Conservation (phyloP, 495 filamentous ascomycete species). For the Aspergillus haitiensis region DNA sequence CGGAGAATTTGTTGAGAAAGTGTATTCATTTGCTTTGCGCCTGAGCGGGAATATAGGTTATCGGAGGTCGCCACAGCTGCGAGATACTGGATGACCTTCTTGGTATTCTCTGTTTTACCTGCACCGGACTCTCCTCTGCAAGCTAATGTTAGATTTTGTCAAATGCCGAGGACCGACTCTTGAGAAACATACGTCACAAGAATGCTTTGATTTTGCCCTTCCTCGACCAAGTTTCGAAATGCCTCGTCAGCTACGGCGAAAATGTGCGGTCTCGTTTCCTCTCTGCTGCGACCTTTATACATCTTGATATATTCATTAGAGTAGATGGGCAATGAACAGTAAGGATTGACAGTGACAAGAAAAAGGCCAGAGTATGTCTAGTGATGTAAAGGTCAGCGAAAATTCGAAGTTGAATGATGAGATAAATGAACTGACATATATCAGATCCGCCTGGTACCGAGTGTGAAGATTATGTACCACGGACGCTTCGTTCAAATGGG, state of each 20-base stretch:
- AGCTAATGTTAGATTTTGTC: constrained; percentile 10
- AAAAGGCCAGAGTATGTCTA: constrained; percentile 97
- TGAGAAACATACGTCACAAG: constrained; percentile 70
- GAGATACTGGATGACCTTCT: constrained; percentile 99
- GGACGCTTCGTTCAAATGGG: constrained; percentile 94
- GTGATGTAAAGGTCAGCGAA: constrained; percentile 12
- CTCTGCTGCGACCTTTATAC: constrained; percentile 86
- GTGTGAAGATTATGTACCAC: constrained; percentile 96
- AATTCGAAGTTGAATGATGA: not conserved
- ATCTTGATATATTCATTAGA: constrained; percentile 94
- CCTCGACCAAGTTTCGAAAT: constrained; percentile 91
- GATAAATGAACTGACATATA: constrained; percentile 64
- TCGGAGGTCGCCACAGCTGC: constrained; percentile 90
- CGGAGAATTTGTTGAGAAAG: constrained; percentile 96
- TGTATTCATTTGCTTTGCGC: constrained; percentile 69
- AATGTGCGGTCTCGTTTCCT: constrained; percentile 96
- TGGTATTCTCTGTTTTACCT: constrained; percentile 98
- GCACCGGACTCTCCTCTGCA: constrained; percentile 88
- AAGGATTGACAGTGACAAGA: constrained; percentile 95
- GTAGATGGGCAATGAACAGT: constrained; percentile 92
- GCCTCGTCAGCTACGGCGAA: constrained; percentile 98
- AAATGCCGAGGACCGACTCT: not conserved
- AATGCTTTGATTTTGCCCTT: constrained; percentile 95
- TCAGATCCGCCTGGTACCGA: constrained; percentile 91
- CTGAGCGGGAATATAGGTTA: constrained; percentile 62